Percentiles rank a stretch among this genome's conserved stretches.
Conservation (phyloP, 2,329 filamentous ascomycete species). For the Aspergillus jensenii region DNA sequence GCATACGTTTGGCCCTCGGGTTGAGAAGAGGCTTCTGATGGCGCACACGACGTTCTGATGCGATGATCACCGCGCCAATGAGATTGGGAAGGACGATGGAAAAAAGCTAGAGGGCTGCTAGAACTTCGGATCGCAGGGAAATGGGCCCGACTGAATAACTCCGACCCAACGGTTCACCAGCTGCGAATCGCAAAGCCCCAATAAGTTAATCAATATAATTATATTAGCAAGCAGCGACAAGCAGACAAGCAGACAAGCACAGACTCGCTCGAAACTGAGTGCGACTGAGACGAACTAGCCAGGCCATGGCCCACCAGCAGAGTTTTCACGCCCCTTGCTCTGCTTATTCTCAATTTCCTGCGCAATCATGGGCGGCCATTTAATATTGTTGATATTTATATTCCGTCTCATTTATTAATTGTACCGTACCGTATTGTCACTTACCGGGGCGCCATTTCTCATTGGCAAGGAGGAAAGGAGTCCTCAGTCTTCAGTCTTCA, state of each 20-base stretch:
- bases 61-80: no score
- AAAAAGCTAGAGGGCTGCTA: background rate
- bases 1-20: background rate
- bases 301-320: conserved; percentile 16
- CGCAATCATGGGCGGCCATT: conserved; percentile 4
- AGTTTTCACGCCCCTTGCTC: conserved; percentile 23
- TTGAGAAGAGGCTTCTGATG: background rate
- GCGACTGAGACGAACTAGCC: background rate
- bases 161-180: conserved; percentile 11
- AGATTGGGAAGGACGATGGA: background rate
- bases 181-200: background rate
- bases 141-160: background rate
- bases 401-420: background rate
- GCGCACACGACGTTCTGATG: no score
- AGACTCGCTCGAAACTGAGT: no score
- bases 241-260: background rate
- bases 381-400: background rate
- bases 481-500: no score
- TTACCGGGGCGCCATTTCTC: no score
- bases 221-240: background rate
- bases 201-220: no score
- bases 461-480: no score
- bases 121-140: conserved; percentile 4
- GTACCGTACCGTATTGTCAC: conserved; percentile 8
- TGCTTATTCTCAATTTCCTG: conserved; percentile 2